These are phyloP conservation scores for Aspergillus chevalieri DNA, from an alignment of 2,329 filamentous ascomycete genomes.

Conservation along the genomic window DNA sequence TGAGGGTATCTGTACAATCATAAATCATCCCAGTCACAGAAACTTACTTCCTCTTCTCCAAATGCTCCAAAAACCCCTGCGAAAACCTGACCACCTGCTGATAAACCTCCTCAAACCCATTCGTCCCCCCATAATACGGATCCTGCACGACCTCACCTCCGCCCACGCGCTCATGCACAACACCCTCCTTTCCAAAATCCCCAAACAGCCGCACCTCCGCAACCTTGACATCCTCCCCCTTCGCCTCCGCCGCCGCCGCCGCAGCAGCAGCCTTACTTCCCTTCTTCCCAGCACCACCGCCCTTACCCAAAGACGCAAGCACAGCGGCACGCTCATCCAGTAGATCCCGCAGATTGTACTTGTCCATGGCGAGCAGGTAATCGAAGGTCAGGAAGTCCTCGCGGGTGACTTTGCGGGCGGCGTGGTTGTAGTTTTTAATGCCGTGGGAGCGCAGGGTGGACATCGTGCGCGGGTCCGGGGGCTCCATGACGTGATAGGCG, in stretches of 20 bases:
- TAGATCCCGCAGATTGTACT: slow-evolving; percentile 68
- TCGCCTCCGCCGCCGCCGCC: slow-evolving; percentile 26
- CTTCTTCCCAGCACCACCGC: slow-evolving; percentile 17
- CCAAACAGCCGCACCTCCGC: slow-evolving; percentile 74
- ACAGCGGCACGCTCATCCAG: slow-evolving; percentile 53
- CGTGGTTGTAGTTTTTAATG: slow-evolving; percentile 70
- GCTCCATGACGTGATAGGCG: slow-evolving; percentile 73
- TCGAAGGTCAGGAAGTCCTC: slow-evolving; percentile 81
- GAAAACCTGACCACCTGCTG: slow-evolving; percentile 75
- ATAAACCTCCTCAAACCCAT: slow-evolving; percentile 80
- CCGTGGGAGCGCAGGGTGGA: slow-evolving; percentile 66
- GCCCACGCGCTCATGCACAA: slow-evolving; percentile 28
- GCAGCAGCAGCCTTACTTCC: slow-evolving; percentile 33
- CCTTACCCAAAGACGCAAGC: slow-evolving; percentile 42
- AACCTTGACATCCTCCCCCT: slow-evolving; percentile 31
- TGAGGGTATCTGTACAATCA: background rate
- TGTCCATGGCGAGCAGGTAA: slow-evolving; percentile 94
- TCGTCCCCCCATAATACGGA: slow-evolving; percentile 83
- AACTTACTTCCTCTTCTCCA: slow-evolving; percentile 26
- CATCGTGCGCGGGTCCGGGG: slow-evolving; percentile 79
- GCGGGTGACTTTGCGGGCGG: slow-evolving; percentile 64
- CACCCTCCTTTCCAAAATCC: slow-evolving; percentile 61
- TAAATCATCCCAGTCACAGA: background rate
- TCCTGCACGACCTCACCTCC: slow-evolving; percentile 69
- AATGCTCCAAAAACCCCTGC: slow-evolving; percentile 63